These are phyloP conservation scores for Terana coerulea DNA, from an alignment of 768 basidiomycete species.

Conservation along the genomic window DNA sequence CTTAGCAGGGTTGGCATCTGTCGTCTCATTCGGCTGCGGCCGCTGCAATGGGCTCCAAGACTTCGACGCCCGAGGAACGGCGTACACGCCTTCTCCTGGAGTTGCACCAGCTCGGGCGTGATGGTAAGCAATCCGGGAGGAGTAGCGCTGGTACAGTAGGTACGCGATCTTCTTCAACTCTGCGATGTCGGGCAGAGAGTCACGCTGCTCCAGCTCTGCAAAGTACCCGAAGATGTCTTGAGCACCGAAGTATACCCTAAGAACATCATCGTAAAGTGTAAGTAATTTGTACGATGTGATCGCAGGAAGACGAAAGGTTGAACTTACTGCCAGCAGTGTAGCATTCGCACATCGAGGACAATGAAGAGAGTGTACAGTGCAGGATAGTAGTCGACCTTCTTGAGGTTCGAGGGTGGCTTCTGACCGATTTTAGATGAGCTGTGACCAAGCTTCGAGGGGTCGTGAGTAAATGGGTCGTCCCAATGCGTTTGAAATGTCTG, in stretches of 20 bases:
- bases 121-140: background rate
- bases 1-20: background rate
- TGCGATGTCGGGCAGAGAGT: background rate
- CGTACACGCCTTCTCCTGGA: background rate
- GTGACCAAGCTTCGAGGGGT: constrained; percentile 31
- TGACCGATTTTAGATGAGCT: constrained; percentile 28
- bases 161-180: background rate
- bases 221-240: background rate
- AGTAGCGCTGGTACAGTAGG: background rate
- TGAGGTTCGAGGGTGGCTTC: constrained; percentile 27
- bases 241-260: no score
- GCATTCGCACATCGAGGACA: constrained; percentile 28
- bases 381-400: constrained; percentile 32
- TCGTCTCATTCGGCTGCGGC: no score
- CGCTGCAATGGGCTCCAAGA: no score
- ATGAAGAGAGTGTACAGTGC: constrained; percentile 20
- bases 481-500: constrained; percentile 26
- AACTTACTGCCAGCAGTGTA: constrained; percentile 34
- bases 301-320: background rate
- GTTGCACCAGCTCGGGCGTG: background rate
- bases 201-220: background rate
- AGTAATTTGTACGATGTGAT: background rate
- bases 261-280: background rate
- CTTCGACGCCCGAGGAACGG: background rate
- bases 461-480: constrained; percentile 16